phyloP scores from a whole-genome alignment of 2,329 filamentous ascomycete species.

The Daldinia eschscholtzii region DNA sequence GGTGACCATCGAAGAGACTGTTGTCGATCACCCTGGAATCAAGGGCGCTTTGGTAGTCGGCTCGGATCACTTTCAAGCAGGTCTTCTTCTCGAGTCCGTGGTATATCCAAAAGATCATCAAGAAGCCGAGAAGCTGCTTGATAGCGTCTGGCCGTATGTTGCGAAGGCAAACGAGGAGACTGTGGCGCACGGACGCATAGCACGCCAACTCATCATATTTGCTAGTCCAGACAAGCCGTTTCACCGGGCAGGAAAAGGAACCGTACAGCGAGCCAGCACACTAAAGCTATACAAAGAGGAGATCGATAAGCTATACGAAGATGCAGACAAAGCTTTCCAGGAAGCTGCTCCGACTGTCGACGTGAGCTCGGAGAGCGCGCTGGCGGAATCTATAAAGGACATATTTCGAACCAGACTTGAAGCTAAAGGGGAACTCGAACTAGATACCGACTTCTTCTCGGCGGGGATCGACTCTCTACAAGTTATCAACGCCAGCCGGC shows the following conservation, averaged over 20 bases:
- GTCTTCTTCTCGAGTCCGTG: conserved; percentile 61
- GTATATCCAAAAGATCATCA: conserved; percentile 48
- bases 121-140: conserved; percentile 54
- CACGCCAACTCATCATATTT: conserved; percentile 56
- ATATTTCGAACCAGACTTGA: conserved; percentile 51
- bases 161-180: conserved; percentile 59
- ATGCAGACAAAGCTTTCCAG: conserved; percentile 32
- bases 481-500: conserved; percentile 55
- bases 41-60: conserved; percentile 62
- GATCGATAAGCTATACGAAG: conserved; percentile 58
- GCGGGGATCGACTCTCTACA: conserved; percentile 59
- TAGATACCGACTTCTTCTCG: conserved; percentile 57
- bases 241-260: conserved; percentile 60
- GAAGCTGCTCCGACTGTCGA: conserved; percentile 49
- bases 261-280: conserved; percentile 58
- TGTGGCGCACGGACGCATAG: conserved; percentile 62
- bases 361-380: conserved; percentile 47
- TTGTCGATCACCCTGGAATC: conserved; percentile 56
- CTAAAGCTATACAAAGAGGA: conserved; percentile 58
- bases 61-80: conserved; percentile 60
- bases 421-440: conserved; percentile 46
- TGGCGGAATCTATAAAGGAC: conserved; percentile 50
- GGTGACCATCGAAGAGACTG: conserved; percentile 57
- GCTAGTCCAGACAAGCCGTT: conserved; percentile 59
- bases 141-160: conserved; percentile 59